Evolutionary conservation across 805 yeast species (phyloP).

Genomic region (Ogataea philodendri): DNA sequence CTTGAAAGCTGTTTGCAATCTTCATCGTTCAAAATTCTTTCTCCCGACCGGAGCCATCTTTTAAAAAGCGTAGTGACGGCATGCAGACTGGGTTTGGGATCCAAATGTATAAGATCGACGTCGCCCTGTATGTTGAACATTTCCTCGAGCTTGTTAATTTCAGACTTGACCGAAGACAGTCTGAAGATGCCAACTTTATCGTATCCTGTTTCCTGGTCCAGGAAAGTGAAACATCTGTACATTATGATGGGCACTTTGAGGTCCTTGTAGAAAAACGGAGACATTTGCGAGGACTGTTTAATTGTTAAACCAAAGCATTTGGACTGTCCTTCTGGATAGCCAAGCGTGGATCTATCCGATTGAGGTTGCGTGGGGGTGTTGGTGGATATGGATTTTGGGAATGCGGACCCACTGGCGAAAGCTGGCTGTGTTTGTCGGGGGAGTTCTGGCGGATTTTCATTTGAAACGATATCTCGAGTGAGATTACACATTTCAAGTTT

Average conservation of each 20-base stretch:
- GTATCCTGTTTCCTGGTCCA: slow-evolving; percentile 60
- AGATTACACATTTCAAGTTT: background rate
- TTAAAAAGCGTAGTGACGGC: slow-evolving; percentile 81
- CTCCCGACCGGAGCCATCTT: slow-evolving; percentile 63
- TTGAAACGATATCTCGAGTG: slow-evolving; percentile 1
- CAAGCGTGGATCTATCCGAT: background rate
- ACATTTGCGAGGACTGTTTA: slow-evolving; percentile 44
- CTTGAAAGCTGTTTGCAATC: slow-evolving; percentile 23
- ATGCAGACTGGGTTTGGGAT: slow-evolving; percentile 57
- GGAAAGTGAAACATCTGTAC: slow-evolving; percentile 65
- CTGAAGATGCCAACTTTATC: slow-evolving; percentile 85
- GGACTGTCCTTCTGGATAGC: slow-evolving; percentile 4
- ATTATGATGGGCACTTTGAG: slow-evolving; percentile 64
- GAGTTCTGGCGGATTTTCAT: background rate
- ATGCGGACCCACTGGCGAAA: too few species aligned
- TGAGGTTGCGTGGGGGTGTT: too few species aligned
- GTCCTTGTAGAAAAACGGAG: slow-evolving; percentile 45
- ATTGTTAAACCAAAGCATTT: slow-evolving; percentile 60
- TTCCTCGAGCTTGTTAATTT: slow-evolving; percentile 17
- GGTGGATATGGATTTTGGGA: too few species aligned
- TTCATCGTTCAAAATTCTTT: slow-evolving; percentile 13
- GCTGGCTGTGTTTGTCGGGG: too few species aligned
- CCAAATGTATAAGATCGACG: slow-evolving; percentile 12
- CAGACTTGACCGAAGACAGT: slow-evolving; percentile 47
- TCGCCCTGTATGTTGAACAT: slow-evolving; percentile 18